These are phyloP conservation scores for Aspergillus homomorphus DNA, from an alignment of 495 filamentous ascomycete genomes.

Conservation along the genomic window DNA sequence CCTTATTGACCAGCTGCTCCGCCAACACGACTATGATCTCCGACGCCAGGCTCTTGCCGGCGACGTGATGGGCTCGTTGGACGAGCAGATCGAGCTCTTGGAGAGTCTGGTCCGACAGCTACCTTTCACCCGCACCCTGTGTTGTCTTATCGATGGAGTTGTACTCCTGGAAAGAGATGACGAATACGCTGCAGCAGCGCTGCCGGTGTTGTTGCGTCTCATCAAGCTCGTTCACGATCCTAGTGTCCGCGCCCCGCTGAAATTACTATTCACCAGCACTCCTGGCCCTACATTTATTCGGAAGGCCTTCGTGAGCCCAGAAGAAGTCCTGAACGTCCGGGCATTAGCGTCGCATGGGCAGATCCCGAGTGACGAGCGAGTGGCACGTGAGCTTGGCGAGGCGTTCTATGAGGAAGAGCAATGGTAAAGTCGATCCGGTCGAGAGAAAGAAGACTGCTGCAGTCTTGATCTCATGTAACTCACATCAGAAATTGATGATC, in stretches of 20 bases:
- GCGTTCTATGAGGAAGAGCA: too few relatives aligned
- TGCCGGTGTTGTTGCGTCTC: not conserved
- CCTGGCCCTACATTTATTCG: not conserved
- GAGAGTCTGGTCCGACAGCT: conserved; percentile 2
- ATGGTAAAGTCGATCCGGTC: too few relatives aligned
- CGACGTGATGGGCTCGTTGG: too few relatives aligned
- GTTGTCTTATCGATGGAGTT: not conserved
- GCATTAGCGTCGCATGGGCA: not conserved
- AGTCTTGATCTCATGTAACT: too few relatives aligned
- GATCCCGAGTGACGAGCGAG: not conserved
- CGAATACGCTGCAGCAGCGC: not conserved
- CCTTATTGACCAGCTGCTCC: too few relatives aligned
- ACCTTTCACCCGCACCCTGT: not conserved
- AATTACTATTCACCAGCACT: conserved; percentile 5
- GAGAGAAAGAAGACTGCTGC: too few relatives aligned
- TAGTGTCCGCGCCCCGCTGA: not conserved
- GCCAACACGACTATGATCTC: too few relatives aligned
- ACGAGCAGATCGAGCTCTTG: not conserved
- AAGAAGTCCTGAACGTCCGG: not conserved
- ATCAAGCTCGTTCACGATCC: not conserved
- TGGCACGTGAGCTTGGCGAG: not conserved
- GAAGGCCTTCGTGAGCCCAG: not conserved
- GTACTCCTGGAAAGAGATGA: conserved; percentile 1
- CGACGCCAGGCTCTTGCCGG: too few relatives aligned
- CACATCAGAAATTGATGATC: too few relatives aligned